Evolutionary conservation across 192 early-diverging fungal species (phyloP).

Genomic region (Coemansia sp.): DNA sequence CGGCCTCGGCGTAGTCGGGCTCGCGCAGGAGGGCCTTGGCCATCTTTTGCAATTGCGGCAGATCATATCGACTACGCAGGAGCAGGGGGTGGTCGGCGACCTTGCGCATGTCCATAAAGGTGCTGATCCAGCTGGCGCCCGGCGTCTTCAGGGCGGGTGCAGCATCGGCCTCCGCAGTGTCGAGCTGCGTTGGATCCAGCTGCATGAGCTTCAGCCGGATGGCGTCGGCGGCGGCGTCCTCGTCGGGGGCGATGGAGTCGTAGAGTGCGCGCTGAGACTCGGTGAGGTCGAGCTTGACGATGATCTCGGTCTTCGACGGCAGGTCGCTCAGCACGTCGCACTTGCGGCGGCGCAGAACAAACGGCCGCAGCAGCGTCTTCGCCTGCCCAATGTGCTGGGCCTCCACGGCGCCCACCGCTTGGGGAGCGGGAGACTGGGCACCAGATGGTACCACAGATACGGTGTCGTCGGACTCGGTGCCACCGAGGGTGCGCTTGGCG

Average conservation of each 20-base stretch:
- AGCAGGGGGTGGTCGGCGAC: constrained; percentile 83
- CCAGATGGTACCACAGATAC: constrained; percentile 30
- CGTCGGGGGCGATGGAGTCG: constrained; percentile 46
- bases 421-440: constrained; percentile 27
- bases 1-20: constrained; percentile 72
- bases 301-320: constrained; percentile 59
- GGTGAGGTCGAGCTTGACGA: constrained; percentile 57
- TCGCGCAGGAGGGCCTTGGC: constrained; percentile 68
- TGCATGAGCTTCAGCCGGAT: constrained; percentile 20
- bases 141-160: background rate
- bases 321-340: constrained; percentile 66
- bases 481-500: constrained; percentile 5
- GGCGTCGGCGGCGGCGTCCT: constrained; percentile 12
- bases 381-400: constrained; percentile 73
- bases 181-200: constrained; percentile 22
- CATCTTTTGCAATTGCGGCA: constrained; percentile 62
- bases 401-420: constrained; percentile 29
- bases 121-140: constrained; percentile 50
- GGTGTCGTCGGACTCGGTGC: constrained; percentile 37
- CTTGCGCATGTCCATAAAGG: constrained; percentile 84
- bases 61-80: constrained; percentile 63
- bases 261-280: constrained; percentile 57
- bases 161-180: background rate
- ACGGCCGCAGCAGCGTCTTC: constrained; percentile 82
- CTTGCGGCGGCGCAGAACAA: constrained; percentile 85